Evolutionary conservation across 192 early-diverging fungal genomes (phyloP).

Genomic region (Backusella macrospora): DNA sequence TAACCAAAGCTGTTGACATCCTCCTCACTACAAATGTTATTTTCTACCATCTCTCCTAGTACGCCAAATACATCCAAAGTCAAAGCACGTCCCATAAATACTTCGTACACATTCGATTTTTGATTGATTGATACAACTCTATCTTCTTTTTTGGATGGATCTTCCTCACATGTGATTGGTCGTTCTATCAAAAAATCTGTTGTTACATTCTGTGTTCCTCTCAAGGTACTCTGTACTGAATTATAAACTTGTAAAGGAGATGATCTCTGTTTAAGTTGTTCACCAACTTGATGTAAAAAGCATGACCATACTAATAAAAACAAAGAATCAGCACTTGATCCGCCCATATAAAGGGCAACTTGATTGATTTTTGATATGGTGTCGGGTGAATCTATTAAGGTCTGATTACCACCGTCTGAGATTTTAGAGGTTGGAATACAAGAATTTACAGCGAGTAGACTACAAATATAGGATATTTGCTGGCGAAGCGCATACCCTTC

Average conservation of each 20-base stretch:
- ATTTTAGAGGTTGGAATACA: slow-evolving; percentile 33
- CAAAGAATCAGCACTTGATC: slow-evolving; percentile 33
- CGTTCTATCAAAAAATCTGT: neutral
- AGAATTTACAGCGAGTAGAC: slow-evolving; percentile 38
- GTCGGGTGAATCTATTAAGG: slow-evolving; percentile 30
- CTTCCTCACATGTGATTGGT: neutral
- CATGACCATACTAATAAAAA: slow-evolving; percentile 50
- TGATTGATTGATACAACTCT: slow-evolving; percentile 17
- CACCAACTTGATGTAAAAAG: slow-evolving; percentile 25
- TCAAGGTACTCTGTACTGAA: slow-evolving; percentile 4
- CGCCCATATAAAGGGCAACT: slow-evolving; percentile 30
- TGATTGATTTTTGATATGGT: slow-evolving; percentile 38
- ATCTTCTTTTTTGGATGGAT: neutral
- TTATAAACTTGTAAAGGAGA: neutral
- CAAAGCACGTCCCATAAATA: slow-evolving; percentile 26
- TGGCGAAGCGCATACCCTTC: slow-evolving; percentile 35
- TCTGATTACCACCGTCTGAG: neutral
- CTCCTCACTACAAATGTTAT: slow-evolving; percentile 2
- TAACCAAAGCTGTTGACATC: slow-evolving; percentile 26
- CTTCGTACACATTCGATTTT: slow-evolving; percentile 12
- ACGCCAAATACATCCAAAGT: slow-evolving; percentile 27
- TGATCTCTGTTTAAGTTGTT: neutral
- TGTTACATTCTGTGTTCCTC: slow-evolving; percentile 10
- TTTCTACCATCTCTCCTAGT: slow-evolving; percentile 2
- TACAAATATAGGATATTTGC: slow-evolving; percentile 33